Percentiles rank a stretch among this genome's conserved stretches.
phyloP scores from a whole-genome alignment of 306 rosid species.

The Rubus idaeus region DNA sequence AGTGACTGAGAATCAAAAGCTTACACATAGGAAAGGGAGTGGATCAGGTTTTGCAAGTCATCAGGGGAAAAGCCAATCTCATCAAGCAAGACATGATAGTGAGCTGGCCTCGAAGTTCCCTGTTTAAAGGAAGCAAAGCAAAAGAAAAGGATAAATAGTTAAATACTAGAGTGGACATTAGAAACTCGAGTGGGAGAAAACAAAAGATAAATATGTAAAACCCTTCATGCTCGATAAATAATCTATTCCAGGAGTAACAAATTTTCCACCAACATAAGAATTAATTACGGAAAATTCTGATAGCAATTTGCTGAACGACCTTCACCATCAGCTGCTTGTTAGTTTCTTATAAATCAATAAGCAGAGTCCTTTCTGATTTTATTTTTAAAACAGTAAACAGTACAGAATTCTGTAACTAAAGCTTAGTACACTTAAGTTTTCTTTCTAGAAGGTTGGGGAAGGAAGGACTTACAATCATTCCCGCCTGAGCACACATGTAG shows the following conservation, averaged over 20 bases:
- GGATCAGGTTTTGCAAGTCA: slow-evolving; percentile 69
- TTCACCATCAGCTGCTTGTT: neutral
- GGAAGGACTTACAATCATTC: slow-evolving; percentile 60
- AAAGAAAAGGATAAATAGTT: slow-evolving; percentile 2
- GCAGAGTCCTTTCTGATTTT: neutral
- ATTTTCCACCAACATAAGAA: neutral
- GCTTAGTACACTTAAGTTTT: neutral
- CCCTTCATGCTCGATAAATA: neutral
- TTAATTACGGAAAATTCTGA: neutral
- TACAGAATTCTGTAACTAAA: neutral
- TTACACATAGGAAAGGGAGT: slow-evolving; percentile 79
- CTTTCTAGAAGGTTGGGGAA: neutral
- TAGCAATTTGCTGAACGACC: neutral
- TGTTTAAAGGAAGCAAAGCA: slow-evolving; percentile 29
- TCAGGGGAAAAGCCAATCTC: slow-evolving; percentile 93
- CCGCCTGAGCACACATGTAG: slow-evolving; percentile 88
- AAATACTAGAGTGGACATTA: slow-evolving; percentile 5
- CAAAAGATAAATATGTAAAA: neutral
- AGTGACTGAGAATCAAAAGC: slow-evolving; percentile 31
- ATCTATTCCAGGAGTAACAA: neutral
- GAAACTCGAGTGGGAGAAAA: slow-evolving; percentile 8
- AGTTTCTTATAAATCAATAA: neutral
- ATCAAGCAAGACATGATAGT: slow-evolving; percentile 81
- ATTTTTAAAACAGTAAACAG: neutral
- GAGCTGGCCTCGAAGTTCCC: slow-evolving; percentile 92